phyloP scores from a whole-genome alignment of 495 filamentous ascomycete species.

The Hyaloscypha variabilis region DNA sequence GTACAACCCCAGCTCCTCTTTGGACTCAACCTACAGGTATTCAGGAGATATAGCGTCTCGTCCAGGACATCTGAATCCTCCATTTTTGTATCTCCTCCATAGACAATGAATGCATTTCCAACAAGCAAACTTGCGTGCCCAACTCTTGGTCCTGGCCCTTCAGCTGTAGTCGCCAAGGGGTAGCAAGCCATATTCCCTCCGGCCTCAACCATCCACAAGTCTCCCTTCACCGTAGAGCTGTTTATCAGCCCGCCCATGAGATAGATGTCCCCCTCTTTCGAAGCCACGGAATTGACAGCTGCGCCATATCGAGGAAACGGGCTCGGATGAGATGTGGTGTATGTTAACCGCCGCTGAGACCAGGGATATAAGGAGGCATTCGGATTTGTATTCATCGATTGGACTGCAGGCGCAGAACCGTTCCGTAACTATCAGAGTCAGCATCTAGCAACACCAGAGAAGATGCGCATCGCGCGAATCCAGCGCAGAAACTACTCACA shows the following conservation, averaged over 20 bases:
- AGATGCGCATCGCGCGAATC: slow-evolving; percentile 6
- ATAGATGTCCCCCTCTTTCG: slow-evolving; percentile 97
- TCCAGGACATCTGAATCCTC: slow-evolving; percentile 90
- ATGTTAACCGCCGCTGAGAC: slow-evolving; percentile 88
- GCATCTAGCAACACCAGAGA: slow-evolving; percentile 12
- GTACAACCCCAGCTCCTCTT: slow-evolving; percentile 3
- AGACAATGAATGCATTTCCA: slow-evolving; percentile 98
- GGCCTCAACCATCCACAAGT: slow-evolving; percentile 97
- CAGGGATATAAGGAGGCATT: slow-evolving; percentile 85
- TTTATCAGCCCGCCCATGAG: slow-evolving; percentile 97
- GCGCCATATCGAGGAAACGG: slow-evolving; percentile 98
- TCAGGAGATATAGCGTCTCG: slow-evolving; percentile 93
- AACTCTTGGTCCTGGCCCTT: slow-evolving; percentile 93
- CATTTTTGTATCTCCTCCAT: slow-evolving; percentile 96
- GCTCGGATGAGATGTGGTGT: slow-evolving; percentile 77
- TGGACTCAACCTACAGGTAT: slow-evolving; percentile 76
- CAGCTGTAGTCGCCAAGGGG: slow-evolving; percentile 85
- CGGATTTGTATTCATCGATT: slow-evolving; percentile 37
- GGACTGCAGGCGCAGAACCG: slow-evolving; percentile 29
- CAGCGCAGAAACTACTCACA: slow-evolving; percentile 38
- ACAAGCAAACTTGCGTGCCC: slow-evolving; percentile 94
- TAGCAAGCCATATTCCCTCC: slow-evolving; percentile 87
- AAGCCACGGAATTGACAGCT: slow-evolving; percentile 87
- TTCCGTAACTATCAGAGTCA: slow-evolving; percentile 47
- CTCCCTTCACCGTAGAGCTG: slow-evolving; percentile 91